Percentiles rank a stretch among this genome's conserved stretches.
phyloP scores from a whole-genome alignment of 2,329 filamentous ascomycete species.

The Penicillium expansum region DNA sequence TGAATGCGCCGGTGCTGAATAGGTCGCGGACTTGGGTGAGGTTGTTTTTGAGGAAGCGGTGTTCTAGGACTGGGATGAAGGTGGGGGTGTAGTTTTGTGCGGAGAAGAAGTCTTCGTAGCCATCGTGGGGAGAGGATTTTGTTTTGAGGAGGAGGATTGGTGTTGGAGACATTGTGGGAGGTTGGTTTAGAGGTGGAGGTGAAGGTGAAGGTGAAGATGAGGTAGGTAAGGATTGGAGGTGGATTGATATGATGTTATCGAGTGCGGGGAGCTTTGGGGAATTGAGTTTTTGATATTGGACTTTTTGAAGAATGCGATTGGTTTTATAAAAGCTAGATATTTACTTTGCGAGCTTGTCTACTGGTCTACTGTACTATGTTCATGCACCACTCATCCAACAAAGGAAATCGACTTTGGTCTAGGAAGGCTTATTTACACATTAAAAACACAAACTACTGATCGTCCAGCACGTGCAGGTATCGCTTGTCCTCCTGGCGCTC shows the following conservation, averaged over 20 bases:
- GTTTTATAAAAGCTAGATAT: not conserved
- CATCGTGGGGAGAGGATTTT: slow-evolving; percentile 45
- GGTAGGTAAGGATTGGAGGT: not conserved
- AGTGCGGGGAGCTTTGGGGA: slow-evolving; percentile 5
- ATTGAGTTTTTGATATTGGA: not conserved
- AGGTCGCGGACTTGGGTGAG: slow-evolving; percentile 36
- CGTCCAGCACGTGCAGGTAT: slow-evolving; percentile 90
- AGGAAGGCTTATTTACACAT: slow-evolving; percentile 43
- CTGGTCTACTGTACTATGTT: not conserved
- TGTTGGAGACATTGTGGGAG: slow-evolving; percentile 21
- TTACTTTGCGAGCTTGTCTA: not conserved
- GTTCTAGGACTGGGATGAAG: slow-evolving; percentile 50
- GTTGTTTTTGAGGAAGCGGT: slow-evolving; percentile 40
- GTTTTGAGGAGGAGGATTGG: slow-evolving; percentile 49
- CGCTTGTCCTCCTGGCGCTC: slow-evolving; percentile 95
- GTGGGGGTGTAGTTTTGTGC: slow-evolving; percentile 31
- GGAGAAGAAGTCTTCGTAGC: slow-evolving; percentile 47
- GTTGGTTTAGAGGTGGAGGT: not conserved
- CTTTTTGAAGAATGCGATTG: not conserved
- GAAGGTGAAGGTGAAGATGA: not conserved
- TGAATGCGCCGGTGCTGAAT: slow-evolving; percentile 35
- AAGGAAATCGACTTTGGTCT: slow-evolving; percentile 38
- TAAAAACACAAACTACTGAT: slow-evolving; percentile 60
- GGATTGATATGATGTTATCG: not conserved
- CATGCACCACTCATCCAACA: slow-evolving; percentile 19